Percentiles rank a stretch among this genome's conserved stretches.
phyloP scores from a whole-genome alignment of 2,329 filamentous ascomycete species.

The Claviceps sp. region DNA sequence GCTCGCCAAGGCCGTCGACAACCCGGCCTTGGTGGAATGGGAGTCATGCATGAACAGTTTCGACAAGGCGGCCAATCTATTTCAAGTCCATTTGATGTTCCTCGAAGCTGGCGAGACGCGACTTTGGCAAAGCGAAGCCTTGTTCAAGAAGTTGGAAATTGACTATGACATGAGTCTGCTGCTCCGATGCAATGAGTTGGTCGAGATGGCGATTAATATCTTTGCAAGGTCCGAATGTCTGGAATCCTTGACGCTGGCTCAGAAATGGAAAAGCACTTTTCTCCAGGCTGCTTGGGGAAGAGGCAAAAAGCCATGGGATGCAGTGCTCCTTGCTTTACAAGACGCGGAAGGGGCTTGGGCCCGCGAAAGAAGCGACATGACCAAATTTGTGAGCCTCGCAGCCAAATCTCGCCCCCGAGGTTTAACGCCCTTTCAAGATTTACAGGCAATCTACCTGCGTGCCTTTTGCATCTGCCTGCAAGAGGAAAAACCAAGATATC shows the following conservation, averaged over 20 bases:
- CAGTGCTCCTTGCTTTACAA: neutral
- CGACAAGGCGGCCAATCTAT: neutral
- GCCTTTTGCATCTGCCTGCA: neutral
- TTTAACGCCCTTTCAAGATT: neutral
- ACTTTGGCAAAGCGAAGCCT: neutral
- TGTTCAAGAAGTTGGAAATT: neutral
- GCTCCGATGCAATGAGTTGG: neutral
- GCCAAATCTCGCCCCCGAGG: neutral
- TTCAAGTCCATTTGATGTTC: neutral
- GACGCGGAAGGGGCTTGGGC: constrained; percentile 2
- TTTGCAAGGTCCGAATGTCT: too few relatives aligned
- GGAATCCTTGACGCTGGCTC: too few relatives aligned
- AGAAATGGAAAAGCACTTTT: neutral
- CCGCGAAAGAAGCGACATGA: constrained; percentile 1
- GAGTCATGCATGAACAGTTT: neutral
- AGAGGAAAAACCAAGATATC: neutral
- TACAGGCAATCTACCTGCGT: neutral
- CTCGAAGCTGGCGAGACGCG: neutral
- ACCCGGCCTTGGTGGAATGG: neutral
- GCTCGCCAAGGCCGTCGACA: too few relatives aligned
- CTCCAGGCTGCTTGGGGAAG: neutral
- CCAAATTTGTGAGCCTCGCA: neutral
- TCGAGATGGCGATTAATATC: neutral
- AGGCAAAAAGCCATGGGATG: neutral
- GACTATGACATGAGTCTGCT: neutral